A percentile compares a stretch with the other conserved stretches of the same genome.
Evolutionary conservation across 2,329 filamentous ascomycete genomes (phyloP).

Genomic region (Lizonia empirigonia): DNA sequence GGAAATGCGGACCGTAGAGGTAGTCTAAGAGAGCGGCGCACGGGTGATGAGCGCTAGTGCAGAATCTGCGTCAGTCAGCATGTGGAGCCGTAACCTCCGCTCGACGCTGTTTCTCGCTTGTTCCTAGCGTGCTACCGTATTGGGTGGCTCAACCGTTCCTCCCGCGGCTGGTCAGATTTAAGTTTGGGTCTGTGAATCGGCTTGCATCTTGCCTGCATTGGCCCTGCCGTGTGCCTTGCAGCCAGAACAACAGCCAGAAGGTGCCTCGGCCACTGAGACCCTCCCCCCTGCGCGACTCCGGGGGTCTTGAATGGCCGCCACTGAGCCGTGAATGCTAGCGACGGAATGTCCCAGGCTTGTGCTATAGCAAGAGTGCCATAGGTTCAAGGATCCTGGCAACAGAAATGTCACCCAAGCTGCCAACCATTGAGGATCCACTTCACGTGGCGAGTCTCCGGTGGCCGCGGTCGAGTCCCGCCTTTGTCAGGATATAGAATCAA

Average conservation of each 20-base stretch:
- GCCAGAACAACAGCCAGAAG: slow-evolving; percentile 1
- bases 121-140: slow-evolving; percentile 4
- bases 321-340: neutral
- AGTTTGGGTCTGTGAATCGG: neutral
- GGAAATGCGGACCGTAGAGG: too few species aligned
- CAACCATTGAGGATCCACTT: slow-evolving; percentile 26
- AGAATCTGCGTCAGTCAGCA: neutral
- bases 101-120: neutral
- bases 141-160: slow-evolving; percentile 6
- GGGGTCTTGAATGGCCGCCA: neutral
- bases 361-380: slow-evolving; percentile 1
- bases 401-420: slow-evolving; percentile 4
- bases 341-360: neutral
- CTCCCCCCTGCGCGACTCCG: slow-evolving; percentile 1
- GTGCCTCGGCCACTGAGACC: neutral
- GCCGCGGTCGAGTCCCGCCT: slow-evolving; percentile 23
- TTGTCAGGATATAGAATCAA: slow-evolving; percentile 24
- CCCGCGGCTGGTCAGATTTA: slow-evolving; percentile 2
- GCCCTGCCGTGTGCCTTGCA: slow-evolving; percentile 13
- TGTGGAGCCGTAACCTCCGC: slow-evolving; percentile 6
- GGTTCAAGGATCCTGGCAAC: neutral
- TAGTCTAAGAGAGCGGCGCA: neutral
- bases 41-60: neutral
- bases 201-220: slow-evolving; percentile 2
- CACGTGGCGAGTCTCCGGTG: slow-evolving; percentile 25